A percentile compares a stretch with the other conserved stretches of the same genome.
Evolutionary conservation across 306 rosid species (phyloP).

Genomic region (Citrullus amarus): DNA sequence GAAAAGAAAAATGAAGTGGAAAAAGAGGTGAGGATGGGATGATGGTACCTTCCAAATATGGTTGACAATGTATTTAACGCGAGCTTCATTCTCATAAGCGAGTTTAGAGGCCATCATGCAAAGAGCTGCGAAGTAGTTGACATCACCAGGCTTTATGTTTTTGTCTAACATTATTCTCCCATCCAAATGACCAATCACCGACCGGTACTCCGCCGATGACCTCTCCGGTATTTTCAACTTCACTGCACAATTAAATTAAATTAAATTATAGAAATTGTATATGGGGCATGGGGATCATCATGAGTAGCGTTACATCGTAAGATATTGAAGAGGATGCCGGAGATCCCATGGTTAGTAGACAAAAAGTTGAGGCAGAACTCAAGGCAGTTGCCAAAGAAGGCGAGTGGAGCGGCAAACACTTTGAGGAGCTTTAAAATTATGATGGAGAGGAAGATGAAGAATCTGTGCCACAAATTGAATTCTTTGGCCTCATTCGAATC

Average conservation of each 20-base stretch:
- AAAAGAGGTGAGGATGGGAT: no score
- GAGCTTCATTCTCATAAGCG: conserved; percentile 19
- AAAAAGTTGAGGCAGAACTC: conserved; percentile 38
- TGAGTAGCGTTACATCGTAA: conserved; percentile 23
- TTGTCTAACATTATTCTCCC: conserved; percentile 14
- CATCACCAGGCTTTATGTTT: conserved; percentile 10
- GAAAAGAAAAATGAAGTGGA: no score
- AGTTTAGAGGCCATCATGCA: conserved; percentile 28
- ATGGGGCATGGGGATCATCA: no score
- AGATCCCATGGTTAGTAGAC: conserved; percentile 40
- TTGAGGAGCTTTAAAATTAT: conserved; percentile 24
- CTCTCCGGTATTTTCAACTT: conserved; percentile 8
- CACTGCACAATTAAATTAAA: conserved; percentile 9
- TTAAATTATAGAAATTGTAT: no score
- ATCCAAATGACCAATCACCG: conserved; percentile 23
- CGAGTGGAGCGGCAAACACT: conserved; percentile 6
- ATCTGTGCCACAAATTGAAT: conserved; percentile 27
- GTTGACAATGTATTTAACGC: neutral
- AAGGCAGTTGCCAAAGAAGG: conserved; percentile 21
- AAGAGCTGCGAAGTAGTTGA: conserved; percentile 12
- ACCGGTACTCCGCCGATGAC: conserved; percentile 3
- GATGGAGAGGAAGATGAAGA: conserved; percentile 47
- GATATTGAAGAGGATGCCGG: conserved; percentile 22
- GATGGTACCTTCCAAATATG: conserved; percentile 23
- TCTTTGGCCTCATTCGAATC: conserved; percentile 11